Percentiles rank a stretch among this genome's conserved stretches.
phyloP scores from a whole-genome alignment of 164 flowering plant species.

The Hamamelis virginiana region DNA sequence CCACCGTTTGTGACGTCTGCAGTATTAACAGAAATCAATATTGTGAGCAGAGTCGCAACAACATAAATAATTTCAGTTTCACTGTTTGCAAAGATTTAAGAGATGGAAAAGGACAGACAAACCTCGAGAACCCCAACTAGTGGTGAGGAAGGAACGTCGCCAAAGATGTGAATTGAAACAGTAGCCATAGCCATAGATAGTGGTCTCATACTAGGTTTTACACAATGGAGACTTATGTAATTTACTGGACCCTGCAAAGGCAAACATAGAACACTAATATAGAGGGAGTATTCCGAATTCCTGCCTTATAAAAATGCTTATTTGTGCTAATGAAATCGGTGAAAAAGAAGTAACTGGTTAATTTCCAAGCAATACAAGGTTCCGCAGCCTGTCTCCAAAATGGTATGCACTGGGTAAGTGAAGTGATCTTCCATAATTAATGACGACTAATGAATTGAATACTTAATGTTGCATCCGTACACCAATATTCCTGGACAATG shows the following conservation, averaged over 20 bases:
- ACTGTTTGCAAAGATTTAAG: neutral
- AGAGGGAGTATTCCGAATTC: neutral
- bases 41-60: no score
- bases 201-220: conserved; percentile 75
- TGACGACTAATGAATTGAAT: neutral
- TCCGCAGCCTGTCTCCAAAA: neutral
- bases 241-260: conserved; percentile 71
- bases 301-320: neutral
- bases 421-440: neutral
- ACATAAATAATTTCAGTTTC: neutral
- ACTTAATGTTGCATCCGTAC: neutral
- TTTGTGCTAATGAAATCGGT: neutral
- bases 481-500: no score
- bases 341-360: neutral
- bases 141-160: conserved; percentile 91
- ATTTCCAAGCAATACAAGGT: neutral
- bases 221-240: conserved; percentile 70
- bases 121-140: conserved; percentile 85
- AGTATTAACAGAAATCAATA: no score
- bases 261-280: neutral
- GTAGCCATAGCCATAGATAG: conserved; percentile 86
- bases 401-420: neutral
- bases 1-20: no score
- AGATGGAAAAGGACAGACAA: conserved; percentile 15
- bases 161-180: conserved; percentile 74